These are phyloP conservation scores for Aspergillus sparsus DNA, from an alignment of 495 filamentous ascomycete species.

Conservation along the genomic window DNA sequence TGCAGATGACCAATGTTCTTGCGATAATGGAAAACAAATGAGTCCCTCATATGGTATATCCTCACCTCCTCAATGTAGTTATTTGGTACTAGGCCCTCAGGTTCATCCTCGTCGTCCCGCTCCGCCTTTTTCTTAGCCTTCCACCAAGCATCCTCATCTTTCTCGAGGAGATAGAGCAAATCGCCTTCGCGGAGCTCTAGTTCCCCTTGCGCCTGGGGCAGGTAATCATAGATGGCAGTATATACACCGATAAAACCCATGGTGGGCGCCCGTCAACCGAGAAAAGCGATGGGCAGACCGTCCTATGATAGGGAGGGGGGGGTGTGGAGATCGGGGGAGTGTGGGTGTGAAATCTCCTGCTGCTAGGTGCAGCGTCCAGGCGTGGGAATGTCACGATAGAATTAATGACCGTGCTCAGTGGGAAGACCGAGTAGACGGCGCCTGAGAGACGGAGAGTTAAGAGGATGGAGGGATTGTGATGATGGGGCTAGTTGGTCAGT, in stretches of 20 bases:
- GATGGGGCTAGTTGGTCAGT: conserved; percentile 14
- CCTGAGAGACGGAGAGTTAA: conserved; percentile 10
- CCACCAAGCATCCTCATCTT: conserved; percentile 95
- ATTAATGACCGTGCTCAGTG: not conserved
- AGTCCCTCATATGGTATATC: not conserved
- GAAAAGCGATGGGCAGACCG: conserved; percentile 13
- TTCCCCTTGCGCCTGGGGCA: conserved; percentile 85
- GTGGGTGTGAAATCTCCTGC: conserved; percentile 15
- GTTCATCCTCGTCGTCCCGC: conserved; percentile 91
- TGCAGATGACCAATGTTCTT: not conserved
- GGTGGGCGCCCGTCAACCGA: conserved; percentile 23
- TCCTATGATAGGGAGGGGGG: not conserved
- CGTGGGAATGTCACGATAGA: conserved; percentile 8
- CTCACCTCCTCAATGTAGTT: conserved; percentile 98
- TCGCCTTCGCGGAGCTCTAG: conserved; percentile 87
- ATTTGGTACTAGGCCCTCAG: conserved; percentile 86
- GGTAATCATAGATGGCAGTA: conserved; percentile 91
- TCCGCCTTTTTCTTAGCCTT: conserved; percentile 95
- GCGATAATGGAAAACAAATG: not conserved
- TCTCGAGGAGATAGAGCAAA: conserved; percentile 87
- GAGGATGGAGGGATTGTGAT: conserved; percentile 7
- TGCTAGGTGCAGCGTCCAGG: conserved; percentile 28
- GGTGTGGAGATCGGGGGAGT: not conserved
- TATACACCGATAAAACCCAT: conserved; percentile 90
- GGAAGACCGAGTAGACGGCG: not conserved